Percentiles rank a stretch among this genome's conserved stretches.
These are phyloP conservation scores for Colletotrichum siamense DNA, from an alignment of 2,329 filamentous ascomycete species.

Conservation along the genomic window DNA sequence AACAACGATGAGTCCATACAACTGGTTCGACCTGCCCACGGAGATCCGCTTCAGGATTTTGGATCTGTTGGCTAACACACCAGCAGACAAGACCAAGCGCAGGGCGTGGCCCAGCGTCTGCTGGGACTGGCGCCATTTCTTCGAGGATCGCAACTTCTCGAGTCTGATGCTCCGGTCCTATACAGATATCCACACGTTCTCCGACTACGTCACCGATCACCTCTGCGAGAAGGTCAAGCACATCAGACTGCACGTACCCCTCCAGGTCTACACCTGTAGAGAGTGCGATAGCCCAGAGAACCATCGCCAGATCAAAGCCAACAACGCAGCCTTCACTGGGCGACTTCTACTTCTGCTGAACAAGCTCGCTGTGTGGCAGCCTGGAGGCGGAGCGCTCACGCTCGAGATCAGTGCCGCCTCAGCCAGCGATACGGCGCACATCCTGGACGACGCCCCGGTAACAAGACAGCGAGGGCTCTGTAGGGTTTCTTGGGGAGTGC, in stretches of 20 bases:
- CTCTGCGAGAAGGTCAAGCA: not conserved
- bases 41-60: not conserved
- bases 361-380: not conserved
- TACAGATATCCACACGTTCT: not conserved
- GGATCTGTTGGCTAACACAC: not conserved
- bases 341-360: not conserved
- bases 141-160: not conserved
- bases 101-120: not conserved
- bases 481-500: not conserved
- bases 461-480: not conserved
- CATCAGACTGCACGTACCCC: not conserved
- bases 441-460: not conserved
- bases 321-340: not conserved
- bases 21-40: not conserved
- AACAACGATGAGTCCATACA: not conserved
- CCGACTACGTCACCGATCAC: not conserved
- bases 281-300: not conserved
- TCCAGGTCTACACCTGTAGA: not conserved
- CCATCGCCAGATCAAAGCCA: not conserved
- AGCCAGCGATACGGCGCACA: not conserved
- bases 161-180: not conserved
- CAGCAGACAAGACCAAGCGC: not conserved
- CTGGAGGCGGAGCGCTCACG: not conserved
- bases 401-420: not conserved
- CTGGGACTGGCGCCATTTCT: not conserved